Evolutionary conservation across 1,139 yeast species (phyloP).

Genomic region (Cylindricascospora bacillispora): DNA sequence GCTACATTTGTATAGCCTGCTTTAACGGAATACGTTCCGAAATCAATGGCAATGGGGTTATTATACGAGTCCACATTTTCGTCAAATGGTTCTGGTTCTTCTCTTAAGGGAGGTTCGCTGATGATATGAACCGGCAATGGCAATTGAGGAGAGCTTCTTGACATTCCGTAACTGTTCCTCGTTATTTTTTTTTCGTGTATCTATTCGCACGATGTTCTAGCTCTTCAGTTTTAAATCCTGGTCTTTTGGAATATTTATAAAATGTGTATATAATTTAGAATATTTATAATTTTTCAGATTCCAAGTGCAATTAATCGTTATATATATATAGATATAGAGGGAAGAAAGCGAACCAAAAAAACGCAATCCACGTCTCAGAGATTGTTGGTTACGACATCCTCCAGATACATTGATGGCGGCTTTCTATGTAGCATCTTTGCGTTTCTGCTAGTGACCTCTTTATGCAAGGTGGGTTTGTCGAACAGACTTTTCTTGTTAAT

Average conservation of each 20-base stretch:
- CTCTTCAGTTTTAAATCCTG: too few species aligned
- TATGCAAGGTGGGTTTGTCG: too few species aligned
- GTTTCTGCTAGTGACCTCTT: too few species aligned
- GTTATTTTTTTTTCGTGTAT: neutral
- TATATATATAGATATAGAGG: too few species aligned
- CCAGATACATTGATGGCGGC: conserved; percentile 46
- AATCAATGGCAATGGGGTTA: conserved; percentile 69
- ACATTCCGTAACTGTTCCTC: conserved; percentile 7
- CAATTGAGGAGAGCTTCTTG: conserved; percentile 26
- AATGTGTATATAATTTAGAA: too few species aligned
- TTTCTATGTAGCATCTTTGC: conserved; percentile 17
- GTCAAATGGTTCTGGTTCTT: conserved; percentile 36
- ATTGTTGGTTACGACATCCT: too few species aligned
- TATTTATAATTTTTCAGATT: too few species aligned
- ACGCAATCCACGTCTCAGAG: too few species aligned
- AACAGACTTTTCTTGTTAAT: too few species aligned
- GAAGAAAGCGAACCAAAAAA: too few species aligned
- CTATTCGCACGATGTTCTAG: neutral
- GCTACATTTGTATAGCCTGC: conserved; percentile 50
- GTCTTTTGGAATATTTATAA: too few species aligned
- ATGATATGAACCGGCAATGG: conserved; percentile 42
- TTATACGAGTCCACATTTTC: conserved; percentile 37
- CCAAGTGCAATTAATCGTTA: too few species aligned
- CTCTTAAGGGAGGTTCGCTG: conserved; percentile 33
- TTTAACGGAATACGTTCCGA: conserved; percentile 61